Conservation (phyloP, 306 rosid genomes). For the Prinsepia uniflora region DNA sequence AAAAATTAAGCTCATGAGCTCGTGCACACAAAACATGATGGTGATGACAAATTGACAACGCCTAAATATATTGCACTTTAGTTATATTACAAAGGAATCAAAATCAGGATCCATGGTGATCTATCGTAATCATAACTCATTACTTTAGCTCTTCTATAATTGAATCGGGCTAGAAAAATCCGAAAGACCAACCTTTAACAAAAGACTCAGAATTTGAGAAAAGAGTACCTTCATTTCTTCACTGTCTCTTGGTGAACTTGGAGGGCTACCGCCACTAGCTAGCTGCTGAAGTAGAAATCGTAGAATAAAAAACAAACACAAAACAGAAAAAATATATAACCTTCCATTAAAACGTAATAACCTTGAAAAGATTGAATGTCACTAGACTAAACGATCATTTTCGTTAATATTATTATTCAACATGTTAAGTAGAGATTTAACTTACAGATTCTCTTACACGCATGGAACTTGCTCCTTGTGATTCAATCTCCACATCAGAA, state of each 20-base stretch:
- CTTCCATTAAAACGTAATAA: too few relatives aligned
- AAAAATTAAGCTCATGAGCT: background rate
- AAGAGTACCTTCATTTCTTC: slow-evolving; percentile 65
- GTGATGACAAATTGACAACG: background rate
- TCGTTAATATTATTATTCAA: too few relatives aligned
- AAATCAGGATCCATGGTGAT: too few relatives aligned
- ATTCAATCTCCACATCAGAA: slow-evolving; percentile 31
- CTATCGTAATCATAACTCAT: too few relatives aligned
- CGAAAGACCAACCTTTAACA: background rate
- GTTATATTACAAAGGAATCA: too few relatives aligned
- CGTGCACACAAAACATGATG: slow-evolving; percentile 6
- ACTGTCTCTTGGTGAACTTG: slow-evolving; percentile 60
- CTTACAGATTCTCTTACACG: slow-evolving; percentile 65
- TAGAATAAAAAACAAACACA: slow-evolving; percentile 12
- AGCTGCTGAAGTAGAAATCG: slow-evolving; percentile 41
- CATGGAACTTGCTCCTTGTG: slow-evolving; percentile 25
- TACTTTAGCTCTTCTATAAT: too few relatives aligned
- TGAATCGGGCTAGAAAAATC: too few relatives aligned
- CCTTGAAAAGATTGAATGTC: too few relatives aligned
- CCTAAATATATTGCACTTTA: too few relatives aligned
- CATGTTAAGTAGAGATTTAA: slow-evolving; percentile 1
- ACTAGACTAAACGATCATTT: too few relatives aligned
- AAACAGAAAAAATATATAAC: background rate
- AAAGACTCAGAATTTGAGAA: background rate
- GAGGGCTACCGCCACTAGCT: slow-evolving; percentile 45